These are phyloP conservation scores for Sugiyamaella pinicola DNA, from an alignment of 1,139 yeast genomes.

Conservation along the genomic window DNA sequence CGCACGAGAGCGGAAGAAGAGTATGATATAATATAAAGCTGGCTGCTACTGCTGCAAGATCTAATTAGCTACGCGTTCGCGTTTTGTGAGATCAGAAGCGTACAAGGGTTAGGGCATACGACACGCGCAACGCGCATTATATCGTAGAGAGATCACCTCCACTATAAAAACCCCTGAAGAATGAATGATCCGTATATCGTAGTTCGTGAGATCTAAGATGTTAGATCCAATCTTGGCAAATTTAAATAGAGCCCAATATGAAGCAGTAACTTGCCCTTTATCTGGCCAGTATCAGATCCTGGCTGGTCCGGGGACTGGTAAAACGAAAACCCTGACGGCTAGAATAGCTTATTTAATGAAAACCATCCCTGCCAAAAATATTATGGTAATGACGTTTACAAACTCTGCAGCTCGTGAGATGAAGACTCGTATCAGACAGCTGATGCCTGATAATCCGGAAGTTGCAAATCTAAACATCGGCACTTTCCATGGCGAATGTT, in stretches of 20 bases:
- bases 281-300: conserved; percentile 67
- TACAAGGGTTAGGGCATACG: too few relatives aligned
- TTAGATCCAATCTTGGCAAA: conserved; percentile 19
- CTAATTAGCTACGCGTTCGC: conserved; percentile 3
- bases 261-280: conserved; percentile 62
- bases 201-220: neutral
- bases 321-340: conserved; percentile 78
- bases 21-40: neutral
- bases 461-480: conserved; percentile 62
- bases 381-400: conserved; percentile 88
- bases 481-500: conserved; percentile 84
- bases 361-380: conserved; percentile 54
- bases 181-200: too few relatives aligned
- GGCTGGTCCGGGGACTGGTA: conserved; percentile 89
- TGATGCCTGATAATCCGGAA: conserved; percentile 27
- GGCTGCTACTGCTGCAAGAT: too few relatives aligned
- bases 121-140: too few relatives aligned
- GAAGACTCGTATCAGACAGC: conserved; percentile 55
- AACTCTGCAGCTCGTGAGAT: conserved; percentile 88
- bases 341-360: conserved; percentile 72
- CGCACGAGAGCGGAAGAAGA: too few relatives aligned
- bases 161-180: too few relatives aligned
- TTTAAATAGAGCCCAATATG: conserved; percentile 59
- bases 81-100: too few relatives aligned
- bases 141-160: too few relatives aligned